A percentile compares a stretch with the other conserved stretches of the same genome.
phyloP scores from a whole-genome alignment of 495 filamentous ascomycete genomes.

The Penicillium canariense region DNA sequence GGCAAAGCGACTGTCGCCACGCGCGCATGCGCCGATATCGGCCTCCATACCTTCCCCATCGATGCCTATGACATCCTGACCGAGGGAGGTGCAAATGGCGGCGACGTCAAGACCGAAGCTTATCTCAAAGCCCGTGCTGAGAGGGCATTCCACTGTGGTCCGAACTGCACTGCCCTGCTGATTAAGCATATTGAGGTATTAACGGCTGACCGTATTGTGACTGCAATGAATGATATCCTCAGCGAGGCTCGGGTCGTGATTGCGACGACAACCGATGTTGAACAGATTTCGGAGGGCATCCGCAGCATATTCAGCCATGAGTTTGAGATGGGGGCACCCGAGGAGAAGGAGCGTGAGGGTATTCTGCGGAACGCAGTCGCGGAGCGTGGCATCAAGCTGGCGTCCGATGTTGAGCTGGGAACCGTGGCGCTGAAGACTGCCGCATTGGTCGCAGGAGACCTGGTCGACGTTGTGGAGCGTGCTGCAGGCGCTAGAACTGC shows the following conservation, averaged over 20 bases:
- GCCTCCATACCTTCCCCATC: slow-evolving; percentile 83
- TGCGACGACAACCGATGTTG: slow-evolving; percentile 91
- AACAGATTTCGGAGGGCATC: slow-evolving; percentile 86
- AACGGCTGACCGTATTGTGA: slow-evolving; percentile 83
- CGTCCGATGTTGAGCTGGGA: slow-evolving; percentile 76
- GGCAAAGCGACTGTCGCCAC: slow-evolving; percentile 77
- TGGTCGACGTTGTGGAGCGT: slow-evolving; percentile 91
- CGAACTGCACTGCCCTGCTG: slow-evolving; percentile 77
- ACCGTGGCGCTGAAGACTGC: slow-evolving; percentile 91
- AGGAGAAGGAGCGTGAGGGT: slow-evolving; percentile 88
- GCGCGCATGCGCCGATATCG: slow-evolving; percentile 81
- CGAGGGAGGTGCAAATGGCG: slow-evolving; percentile 79
- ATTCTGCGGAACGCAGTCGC: slow-evolving; percentile 75
- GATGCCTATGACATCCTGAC: slow-evolving; percentile 92
- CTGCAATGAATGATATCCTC: slow-evolving; percentile 76
- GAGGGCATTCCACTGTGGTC: slow-evolving; percentile 81
- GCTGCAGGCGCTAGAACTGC: slow-evolving; percentile 71
- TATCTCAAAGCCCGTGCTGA: slow-evolving; percentile 85
- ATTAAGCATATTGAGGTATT: slow-evolving; percentile 87
- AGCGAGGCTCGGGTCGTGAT: slow-evolving; percentile 73
- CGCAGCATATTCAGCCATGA: slow-evolving; percentile 93
- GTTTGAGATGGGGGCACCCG: slow-evolving; percentile 87
- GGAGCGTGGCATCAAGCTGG: slow-evolving; percentile 67
- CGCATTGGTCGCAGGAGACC: slow-evolving; percentile 88
- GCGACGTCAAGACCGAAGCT: slow-evolving; percentile 90